A percentile compares a stretch with the other conserved stretches of the same genome.
phyloP scores from a whole-genome alignment of 108 stramenopile species.

The Skeletonema tropicum region DNA sequence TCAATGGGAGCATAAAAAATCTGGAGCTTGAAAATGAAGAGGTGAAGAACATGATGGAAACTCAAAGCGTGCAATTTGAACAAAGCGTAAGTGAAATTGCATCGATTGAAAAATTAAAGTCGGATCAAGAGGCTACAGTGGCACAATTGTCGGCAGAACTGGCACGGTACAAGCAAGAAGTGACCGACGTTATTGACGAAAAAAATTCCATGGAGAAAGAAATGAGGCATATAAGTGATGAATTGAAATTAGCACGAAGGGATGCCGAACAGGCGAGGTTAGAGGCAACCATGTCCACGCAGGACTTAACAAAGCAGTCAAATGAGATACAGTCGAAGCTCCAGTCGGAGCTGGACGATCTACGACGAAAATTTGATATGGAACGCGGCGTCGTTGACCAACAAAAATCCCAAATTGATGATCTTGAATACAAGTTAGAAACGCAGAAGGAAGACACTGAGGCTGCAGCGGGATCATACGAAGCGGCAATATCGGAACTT shows the following conservation, averaged over 20 bases:
- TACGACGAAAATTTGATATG: slow-evolving; percentile 32
- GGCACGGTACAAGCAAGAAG: slow-evolving; percentile 31
- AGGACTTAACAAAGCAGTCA: not conserved
- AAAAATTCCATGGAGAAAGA: slow-evolving; percentile 33
- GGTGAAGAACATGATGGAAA: slow-evolving; percentile 49
- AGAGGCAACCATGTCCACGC: slow-evolving; percentile 19
- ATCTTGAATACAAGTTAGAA: slow-evolving; percentile 29
- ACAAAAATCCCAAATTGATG: slow-evolving; percentile 34
- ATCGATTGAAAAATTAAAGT: slow-evolving; percentile 32
- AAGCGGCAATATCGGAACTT: slow-evolving; percentile 44
- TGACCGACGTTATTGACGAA: slow-evolving; percentile 40
- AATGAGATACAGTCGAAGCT: slow-evolving; percentile 3
- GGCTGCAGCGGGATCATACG: slow-evolving; percentile 39
- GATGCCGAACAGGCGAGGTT: slow-evolving; percentile 31
- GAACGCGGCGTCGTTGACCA: slow-evolving; percentile 38
- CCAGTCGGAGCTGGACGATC: slow-evolving; percentile 19
- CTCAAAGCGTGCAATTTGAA: slow-evolving; percentile 40
- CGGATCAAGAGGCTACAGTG: slow-evolving; percentile 18
- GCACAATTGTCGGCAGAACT: slow-evolving; percentile 28
- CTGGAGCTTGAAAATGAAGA: slow-evolving; percentile 46
- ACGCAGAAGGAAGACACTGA: slow-evolving; percentile 35
- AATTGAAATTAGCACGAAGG: slow-evolving; percentile 30
- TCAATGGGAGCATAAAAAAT: slow-evolving; percentile 30
- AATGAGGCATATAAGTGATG: slow-evolving; percentile 23
- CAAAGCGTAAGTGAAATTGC: slow-evolving; percentile 47